Evolutionary conservation across 1,284 basidiomycete genomes (phyloP).

Genomic region (Psilocybe mexicana): DNA sequence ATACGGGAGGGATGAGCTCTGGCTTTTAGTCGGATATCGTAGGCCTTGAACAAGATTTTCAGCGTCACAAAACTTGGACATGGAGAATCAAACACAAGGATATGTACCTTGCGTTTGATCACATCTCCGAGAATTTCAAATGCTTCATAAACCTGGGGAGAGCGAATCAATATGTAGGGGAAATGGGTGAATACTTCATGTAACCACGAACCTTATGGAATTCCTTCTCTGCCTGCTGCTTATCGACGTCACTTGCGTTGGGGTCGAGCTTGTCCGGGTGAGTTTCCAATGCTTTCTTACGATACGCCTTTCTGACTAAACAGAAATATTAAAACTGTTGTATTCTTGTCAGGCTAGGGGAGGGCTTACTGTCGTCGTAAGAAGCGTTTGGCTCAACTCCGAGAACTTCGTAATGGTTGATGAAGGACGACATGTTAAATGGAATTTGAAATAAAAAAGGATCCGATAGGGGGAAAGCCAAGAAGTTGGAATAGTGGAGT

Average conservation of each 20-base stretch:
- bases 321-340: slow-evolving; percentile 1
- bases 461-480: not conserved
- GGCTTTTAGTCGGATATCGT: slow-evolving; percentile 45
- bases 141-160: slow-evolving; percentile 51
- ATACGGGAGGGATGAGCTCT: slow-evolving; percentile 31
- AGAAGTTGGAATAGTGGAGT: not conserved
- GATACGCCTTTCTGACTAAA: slow-evolving; percentile 64
- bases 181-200: no score
- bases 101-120: slow-evolving; percentile 55
- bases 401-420: slow-evolving; percentile 38
- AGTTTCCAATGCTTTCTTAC: slow-evolving; percentile 58
- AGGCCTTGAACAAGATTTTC: slow-evolving; percentile 41
- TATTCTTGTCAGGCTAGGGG: not conserved
- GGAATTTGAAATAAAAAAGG: not conserved
- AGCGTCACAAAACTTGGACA: not conserved
- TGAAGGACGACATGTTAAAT: slow-evolving; percentile 22
- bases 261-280: slow-evolving; percentile 66
- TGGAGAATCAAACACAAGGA: not conserved
- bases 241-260: slow-evolving; percentile 44
- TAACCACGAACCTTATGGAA: slow-evolving; percentile 43
- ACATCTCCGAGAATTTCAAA: slow-evolving; percentile 58
- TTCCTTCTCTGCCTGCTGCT: slow-evolving; percentile 48
- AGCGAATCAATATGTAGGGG: no score
- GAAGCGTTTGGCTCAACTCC: slow-evolving; percentile 35
- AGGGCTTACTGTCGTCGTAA: slow-evolving; percentile 38